Evolutionary conservation across 2,329 filamentous ascomycete genomes (phyloP).

Genomic region (Fusarium sp.): DNA sequence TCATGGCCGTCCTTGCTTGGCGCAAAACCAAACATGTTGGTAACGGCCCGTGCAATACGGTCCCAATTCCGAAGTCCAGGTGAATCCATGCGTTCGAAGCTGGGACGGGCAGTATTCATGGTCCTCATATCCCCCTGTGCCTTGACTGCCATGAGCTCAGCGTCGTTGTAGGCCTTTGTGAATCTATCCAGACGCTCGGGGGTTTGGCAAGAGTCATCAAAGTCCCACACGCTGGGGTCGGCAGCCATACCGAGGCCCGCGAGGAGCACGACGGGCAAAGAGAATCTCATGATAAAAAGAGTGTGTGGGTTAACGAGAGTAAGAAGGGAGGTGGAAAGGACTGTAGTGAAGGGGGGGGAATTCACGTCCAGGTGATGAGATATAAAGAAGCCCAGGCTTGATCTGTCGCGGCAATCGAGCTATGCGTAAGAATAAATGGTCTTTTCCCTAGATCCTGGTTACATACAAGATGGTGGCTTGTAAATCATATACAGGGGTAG

Average conservation of each 20-base stretch:
- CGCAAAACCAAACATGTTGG: constrained; percentile 8
- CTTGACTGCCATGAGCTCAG: background rate
- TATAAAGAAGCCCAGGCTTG: background rate
- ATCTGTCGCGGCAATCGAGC: no score
- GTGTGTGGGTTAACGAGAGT: background rate
- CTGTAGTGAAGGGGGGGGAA: background rate
- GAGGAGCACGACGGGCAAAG: background rate
- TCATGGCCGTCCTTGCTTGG: constrained; percentile 7
- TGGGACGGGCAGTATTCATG: background rate
- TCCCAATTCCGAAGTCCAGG: constrained; percentile 1
- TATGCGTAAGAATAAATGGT: background rate
- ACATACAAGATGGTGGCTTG: background rate
- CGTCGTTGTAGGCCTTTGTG: background rate
- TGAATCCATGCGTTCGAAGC: background rate
- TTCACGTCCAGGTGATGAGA: background rate
- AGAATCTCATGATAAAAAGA: background rate
- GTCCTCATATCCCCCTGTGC: constrained; percentile 2
- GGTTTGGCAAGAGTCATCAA: constrained; percentile 14
- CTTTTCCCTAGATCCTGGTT: background rate
- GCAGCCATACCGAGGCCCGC: background rate
- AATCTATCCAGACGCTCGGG: background rate
- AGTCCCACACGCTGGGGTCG: constrained; percentile 6
- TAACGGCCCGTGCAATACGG: background rate
- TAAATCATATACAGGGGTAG: background rate
- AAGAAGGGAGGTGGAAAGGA: background rate